These are phyloP conservation scores for Eucalyptus regnans DNA, from an alignment of 345 rosid species.

Conservation along the genomic window DNA sequence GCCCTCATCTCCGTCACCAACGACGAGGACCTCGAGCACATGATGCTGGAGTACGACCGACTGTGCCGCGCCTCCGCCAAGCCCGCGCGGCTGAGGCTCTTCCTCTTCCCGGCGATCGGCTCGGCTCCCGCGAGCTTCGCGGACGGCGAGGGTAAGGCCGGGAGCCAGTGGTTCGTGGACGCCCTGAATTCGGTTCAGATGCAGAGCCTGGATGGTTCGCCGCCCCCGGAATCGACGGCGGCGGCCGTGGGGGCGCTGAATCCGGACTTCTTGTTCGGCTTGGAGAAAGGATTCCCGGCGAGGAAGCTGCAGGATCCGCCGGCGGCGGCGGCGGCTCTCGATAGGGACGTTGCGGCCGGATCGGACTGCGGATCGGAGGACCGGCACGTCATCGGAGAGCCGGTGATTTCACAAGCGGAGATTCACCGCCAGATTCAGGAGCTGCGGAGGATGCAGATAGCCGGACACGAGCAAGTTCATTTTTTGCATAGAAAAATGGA, in stretches of 20 bases:
- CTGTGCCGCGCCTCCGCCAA: conserved; percentile 18
- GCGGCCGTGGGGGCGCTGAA: conserved; percentile 6
- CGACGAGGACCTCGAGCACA: conserved; percentile 57
- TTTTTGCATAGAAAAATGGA: conserved; percentile 7
- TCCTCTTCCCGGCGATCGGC: conserved; percentile 24
- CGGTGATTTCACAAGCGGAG: conserved; percentile 10
- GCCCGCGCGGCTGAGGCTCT: conserved; percentile 40
- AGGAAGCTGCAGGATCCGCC: conserved; percentile 1
- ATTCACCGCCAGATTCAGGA: conserved; percentile 31
- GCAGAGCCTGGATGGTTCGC: conserved; percentile 23
- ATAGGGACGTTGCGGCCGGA: conserved; percentile 16
- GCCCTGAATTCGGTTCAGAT: conserved; percentile 37
- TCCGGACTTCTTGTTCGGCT: conserved; percentile 39
- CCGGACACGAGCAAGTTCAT: background rate
- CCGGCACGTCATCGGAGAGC: conserved; percentile 10
- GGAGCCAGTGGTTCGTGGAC: conserved; percentile 50
- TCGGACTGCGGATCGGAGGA: conserved; percentile 40
- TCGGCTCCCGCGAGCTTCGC: background rate
- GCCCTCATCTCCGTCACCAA: conserved; percentile 55
- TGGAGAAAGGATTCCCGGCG: conserved; percentile 29
- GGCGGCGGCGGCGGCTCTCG: conserved; percentile 3
- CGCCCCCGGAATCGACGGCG: conserved; percentile 7
- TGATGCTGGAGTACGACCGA: conserved; percentile 59
- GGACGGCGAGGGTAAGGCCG: conserved; percentile 15
- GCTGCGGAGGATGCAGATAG: conserved; percentile 23